Base-by-base conservation (phyloP, 2,329 filamentous ascomycete genomes). In the Venturia pyrina region DNA sequence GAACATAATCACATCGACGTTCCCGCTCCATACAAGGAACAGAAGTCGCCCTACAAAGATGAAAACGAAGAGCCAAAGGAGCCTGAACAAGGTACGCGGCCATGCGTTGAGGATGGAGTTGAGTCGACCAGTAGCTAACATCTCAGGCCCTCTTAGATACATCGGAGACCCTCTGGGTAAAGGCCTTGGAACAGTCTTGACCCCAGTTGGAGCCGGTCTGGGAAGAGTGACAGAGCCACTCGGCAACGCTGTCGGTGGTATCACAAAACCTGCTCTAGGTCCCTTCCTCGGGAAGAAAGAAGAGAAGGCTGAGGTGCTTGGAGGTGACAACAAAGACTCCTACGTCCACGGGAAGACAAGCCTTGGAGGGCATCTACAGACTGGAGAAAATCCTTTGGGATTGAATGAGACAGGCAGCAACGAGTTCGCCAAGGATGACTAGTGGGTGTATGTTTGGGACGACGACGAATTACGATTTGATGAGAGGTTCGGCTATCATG, bases 301-400 rank as follows among this genome's bases (percentile, higher is more conserved):
- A 5, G 75, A 78, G 70, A 70, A 70, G 32, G 71, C 69, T 17
- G 75, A 78, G 68, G 43, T 76, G 24, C 41, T 78, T 21, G 76
- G 76, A 53, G 76, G 76, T 1, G 70, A 76, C 50, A 78, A 78
- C 69, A 75, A 74, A 61, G 76, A 78, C 68, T 73, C 70, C 56
- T 77, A 77, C 66, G 70, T 69, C 65, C 69, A 68, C 37, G 73
- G 71, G 66, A 73, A 73, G 21, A 75, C 77, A 67, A 74, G 70
- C 57, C 72, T 78, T 69, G 76, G 71, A 1, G 75, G 75, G 0
- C 76, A 75, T 70, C 71, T 76, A 67, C 75, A 76, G 73, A 75
- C 74, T 59, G 75, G 74, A 24, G 59, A 74, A 19, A 78, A 78
- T 69, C 76, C 76, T 19, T 53, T 78, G 69, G 76, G 76, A 0